Percentiles rank a stretch among this genome's conserved stretches.
Conservation (phyloP, 139 green algal genomes). For the Edaphochlamys debaryana region DNA sequence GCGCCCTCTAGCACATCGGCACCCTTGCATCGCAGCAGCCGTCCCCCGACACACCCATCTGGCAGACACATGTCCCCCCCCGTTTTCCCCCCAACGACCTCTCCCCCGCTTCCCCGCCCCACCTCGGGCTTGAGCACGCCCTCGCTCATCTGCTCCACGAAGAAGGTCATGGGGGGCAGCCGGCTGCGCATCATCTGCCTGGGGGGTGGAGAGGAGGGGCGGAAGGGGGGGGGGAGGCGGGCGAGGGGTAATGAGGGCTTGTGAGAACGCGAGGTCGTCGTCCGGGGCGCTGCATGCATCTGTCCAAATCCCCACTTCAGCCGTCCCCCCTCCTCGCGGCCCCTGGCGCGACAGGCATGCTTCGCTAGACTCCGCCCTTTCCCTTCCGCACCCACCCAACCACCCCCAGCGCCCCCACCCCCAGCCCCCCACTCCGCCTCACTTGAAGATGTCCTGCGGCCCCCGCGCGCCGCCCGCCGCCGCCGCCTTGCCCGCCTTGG, state of each 20-base stretch:
- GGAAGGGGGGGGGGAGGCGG: too few relatives aligned
- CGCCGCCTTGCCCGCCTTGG: conserved; percentile 25
- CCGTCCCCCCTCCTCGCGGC: too few relatives aligned
- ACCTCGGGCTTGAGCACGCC: conserved; percentile 44
- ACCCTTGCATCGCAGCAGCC: too few relatives aligned
- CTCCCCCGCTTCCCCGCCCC: background rate
- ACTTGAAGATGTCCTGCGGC: conserved; percentile 50
- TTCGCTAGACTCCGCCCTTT: background rate
- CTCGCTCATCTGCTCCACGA: conserved; percentile 63
- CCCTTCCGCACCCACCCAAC: background rate
- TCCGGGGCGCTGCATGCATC: too few relatives aligned
- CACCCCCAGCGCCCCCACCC: background rate
- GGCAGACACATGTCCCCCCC: too few relatives aligned
- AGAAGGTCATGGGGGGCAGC: conserved; percentile 66
- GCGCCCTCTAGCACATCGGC: too few relatives aligned
- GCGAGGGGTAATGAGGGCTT: too few relatives aligned
- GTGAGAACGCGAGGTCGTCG: too few relatives aligned
- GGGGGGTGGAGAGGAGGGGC: background rate
- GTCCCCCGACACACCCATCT: too few relatives aligned
- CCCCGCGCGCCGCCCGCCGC: conserved; percentile 4
- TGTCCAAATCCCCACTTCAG: too few relatives aligned
- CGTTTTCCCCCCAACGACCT: too few relatives aligned
- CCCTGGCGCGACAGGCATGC: too few relatives aligned
- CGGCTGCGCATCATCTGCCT: conserved; percentile 63
- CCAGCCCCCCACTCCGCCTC: background rate